Conservation (phyloP, 192 early-diverging fungal genomes). For the Irineochytrium annulatum region DNA sequence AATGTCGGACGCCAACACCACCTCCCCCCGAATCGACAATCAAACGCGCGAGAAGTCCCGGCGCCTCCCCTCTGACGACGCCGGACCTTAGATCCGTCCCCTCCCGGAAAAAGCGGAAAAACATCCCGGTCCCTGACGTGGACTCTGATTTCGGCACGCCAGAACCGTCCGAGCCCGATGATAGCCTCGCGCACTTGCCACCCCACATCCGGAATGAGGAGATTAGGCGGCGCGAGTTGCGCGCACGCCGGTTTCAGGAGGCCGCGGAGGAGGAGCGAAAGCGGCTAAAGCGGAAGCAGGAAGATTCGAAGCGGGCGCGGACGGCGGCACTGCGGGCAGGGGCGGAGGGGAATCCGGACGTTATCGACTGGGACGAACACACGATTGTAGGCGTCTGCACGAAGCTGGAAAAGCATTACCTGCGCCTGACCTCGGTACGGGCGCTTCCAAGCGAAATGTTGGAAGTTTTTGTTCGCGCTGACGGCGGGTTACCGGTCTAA, state of each 20-base stretch:
- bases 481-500: not conserved
- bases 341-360: conserved; percentile 51
- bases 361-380: conserved; percentile 72
- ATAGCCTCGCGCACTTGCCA: conserved; percentile 21
- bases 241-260: conserved; percentile 30
- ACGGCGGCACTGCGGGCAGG: conserved; percentile 11
- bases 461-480: not conserved
- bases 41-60: not conserved
- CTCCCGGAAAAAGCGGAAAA: not conserved
- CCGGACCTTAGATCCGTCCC: not conserved
- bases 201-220: conserved; percentile 29
- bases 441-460: not conserved
- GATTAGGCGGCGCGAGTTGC: conserved; percentile 24
- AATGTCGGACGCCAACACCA: not conserved
- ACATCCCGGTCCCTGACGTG: not conserved
- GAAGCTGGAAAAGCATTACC: conserved; percentile 85
- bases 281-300: conserved; percentile 5
- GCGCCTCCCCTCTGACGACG: not conserved
- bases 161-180: conserved; percentile 17
- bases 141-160: not conserved
- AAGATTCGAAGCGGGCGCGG: not conserved
- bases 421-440: conserved; percentile 83
- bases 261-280: conserved; percentile 10
- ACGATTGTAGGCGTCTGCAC: conserved; percentile 87
- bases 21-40: not conserved